phyloP scores from a whole-genome alignment of 257 asterid species.

The Solanum commersonii region DNA sequence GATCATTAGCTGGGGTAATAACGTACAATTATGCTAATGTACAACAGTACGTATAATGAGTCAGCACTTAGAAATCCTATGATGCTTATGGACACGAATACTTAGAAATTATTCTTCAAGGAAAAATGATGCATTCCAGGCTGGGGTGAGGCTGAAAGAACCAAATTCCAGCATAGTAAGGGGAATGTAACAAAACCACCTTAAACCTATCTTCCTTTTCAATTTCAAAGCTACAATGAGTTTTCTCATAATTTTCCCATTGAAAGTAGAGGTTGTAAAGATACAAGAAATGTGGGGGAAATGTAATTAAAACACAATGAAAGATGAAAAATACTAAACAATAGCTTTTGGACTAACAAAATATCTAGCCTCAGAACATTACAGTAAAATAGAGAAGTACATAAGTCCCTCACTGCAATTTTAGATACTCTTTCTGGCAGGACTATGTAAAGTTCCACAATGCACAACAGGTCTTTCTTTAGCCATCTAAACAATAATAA shows the following conservation, averaged over 20 bases:
- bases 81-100: not conserved
- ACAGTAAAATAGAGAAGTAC: not conserved
- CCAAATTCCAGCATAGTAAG: not conserved
- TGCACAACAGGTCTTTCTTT: not conserved
- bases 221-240: not conserved
- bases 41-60: not conserved
- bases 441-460: not conserved
- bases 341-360: constrained; percentile 21
- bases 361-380: constrained; percentile 15
- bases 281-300: not conserved
- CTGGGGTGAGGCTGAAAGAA: not conserved
- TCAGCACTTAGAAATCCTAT: not conserved
- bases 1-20: not conserved
- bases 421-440: constrained; percentile 3
- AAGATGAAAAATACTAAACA: constrained; percentile 18
- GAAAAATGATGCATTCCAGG: not conserved
- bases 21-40: not conserved
- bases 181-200: not conserved
- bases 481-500: not conserved
- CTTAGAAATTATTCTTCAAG: not conserved
- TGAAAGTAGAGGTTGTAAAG: not conserved
- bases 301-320: not conserved
- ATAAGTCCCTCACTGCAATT: constrained; percentile 7
- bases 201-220: not conserved
- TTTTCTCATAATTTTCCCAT: not conserved